Percentiles rank a stretch among this genome's conserved stretches.
Evolutionary conservation across 2,329 filamentous ascomycete species (phyloP).

Genomic region (Metarhizium anisopliae): DNA sequence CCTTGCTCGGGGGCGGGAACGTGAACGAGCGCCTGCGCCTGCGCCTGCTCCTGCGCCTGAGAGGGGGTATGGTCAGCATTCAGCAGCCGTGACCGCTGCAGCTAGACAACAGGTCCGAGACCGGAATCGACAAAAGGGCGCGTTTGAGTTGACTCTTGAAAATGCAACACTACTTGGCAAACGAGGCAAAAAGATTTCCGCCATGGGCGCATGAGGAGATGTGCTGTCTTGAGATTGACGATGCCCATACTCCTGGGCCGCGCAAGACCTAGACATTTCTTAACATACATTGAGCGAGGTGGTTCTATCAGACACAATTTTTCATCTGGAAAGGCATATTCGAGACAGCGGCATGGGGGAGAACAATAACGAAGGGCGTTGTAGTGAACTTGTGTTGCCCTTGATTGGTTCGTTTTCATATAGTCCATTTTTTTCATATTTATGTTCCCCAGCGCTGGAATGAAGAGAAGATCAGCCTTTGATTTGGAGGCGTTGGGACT

Average conservation of each 20-base stretch:
- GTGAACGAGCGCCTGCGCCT: conserved; percentile 14
- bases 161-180: conserved; percentile 83
- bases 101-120: conserved; percentile 70
- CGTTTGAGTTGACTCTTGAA: conserved; percentile 86
- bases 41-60: conserved; percentile 21
- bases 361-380: conserved; percentile 5
- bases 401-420: conserved; percentile 3
- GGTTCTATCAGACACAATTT: not conserved
- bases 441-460: not conserved
- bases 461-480: not conserved
- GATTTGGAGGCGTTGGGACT: not conserved
- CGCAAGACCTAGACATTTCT: not conserved
- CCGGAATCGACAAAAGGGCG: conserved; percentile 60
- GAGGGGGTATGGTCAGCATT: conserved; percentile 83
- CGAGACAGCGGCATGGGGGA: not conserved
- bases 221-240: not conserved
- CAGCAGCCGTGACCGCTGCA: conserved; percentile 71
- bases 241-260: not conserved
- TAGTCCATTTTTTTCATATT: conserved; percentile 10
- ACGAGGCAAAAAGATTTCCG: conserved; percentile 44
- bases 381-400: not conserved
- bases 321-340: not conserved
- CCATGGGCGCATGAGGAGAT: conserved; percentile 27
- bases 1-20: conserved; percentile 23
- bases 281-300: not conserved